These are phyloP conservation scores for Dujonia santamariae DNA, from an alignment of 1,139 yeast species.

Conservation along the genomic window DNA sequence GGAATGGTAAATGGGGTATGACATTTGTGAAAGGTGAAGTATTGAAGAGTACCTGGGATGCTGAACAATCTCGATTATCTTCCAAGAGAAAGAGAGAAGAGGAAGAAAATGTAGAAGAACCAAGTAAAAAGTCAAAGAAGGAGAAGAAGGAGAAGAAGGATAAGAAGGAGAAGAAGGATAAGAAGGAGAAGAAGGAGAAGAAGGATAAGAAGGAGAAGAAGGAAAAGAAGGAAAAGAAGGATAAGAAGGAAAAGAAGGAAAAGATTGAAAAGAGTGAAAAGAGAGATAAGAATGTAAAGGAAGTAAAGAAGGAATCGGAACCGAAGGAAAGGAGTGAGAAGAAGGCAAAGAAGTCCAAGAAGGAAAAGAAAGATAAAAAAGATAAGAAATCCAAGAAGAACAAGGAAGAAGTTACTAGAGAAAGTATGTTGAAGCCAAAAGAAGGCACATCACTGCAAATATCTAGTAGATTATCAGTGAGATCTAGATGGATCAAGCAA, in stretches of 20 bases:
- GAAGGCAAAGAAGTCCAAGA: conserved; percentile 8
- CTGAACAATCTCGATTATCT: conserved; percentile 32
- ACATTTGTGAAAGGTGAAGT: conserved; percentile 84
- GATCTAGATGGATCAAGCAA: conserved; percentile 84
- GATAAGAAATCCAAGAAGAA: conserved; percentile 7
- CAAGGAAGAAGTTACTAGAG: conserved; percentile 23
- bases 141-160: conserved; percentile 20
- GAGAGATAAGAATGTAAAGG: conserved; percentile 18
- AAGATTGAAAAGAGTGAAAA: conserved; percentile 15
- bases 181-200: conserved; percentile 27
- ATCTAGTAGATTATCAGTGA: conserved; percentile 67
- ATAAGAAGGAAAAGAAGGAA: conserved; percentile 15
- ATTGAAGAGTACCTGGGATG: conserved; percentile 80
- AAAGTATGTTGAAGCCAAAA: conserved; percentile 37
- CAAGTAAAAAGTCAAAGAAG: conserved; percentile 12
- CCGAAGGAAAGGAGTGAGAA: conserved; percentile 18
- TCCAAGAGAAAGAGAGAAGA: conserved; percentile 13
- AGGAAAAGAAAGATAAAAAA: conserved; percentile 8
- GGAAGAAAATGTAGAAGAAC: conserved; percentile 5
- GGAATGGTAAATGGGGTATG: conserved; percentile 83
- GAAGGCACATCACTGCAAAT: conserved; percentile 28
- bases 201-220: conserved; percentile 26
- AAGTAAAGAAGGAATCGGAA: too few species aligned
- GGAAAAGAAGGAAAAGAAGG: conserved; percentile 19
- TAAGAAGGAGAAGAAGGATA: conserved; percentile 26